phyloP scores from a whole-genome alignment of 352 stramenopile genomes.

The Phytopythium cucurbitacearum region DNA sequence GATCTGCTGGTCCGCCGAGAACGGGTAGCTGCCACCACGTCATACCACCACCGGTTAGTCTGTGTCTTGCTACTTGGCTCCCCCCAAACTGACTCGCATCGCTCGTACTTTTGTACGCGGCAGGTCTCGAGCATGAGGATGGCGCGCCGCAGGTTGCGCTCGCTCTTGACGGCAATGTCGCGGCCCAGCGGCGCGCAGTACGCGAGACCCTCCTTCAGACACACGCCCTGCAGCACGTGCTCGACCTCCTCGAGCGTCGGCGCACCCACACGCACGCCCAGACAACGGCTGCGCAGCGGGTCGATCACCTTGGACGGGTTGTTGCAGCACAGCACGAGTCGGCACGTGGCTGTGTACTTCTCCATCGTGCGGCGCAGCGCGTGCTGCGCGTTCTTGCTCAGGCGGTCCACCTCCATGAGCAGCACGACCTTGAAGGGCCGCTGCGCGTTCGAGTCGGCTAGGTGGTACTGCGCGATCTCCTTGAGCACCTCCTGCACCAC shows the following conservation, averaged over 20 bases:
- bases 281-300: conserved; percentile 95
- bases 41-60: background rate
- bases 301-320: conserved; percentile 97
- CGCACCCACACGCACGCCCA: conserved; percentile 92
- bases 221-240: conserved; percentile 87
- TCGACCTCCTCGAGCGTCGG: conserved; percentile 90
- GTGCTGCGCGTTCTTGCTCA: conserved; percentile 97
- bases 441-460: conserved; percentile 71
- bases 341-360: conserved; percentile 92
- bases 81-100: background rate
- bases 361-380: conserved; percentile 98
- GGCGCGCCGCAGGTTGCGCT: conserved; percentile 95
- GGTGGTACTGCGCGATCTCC: conserved; percentile 95
- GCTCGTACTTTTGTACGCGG: conserved; percentile 59
- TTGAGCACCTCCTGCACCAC: conserved; percentile 99
- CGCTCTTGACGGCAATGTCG: conserved; percentile 89
- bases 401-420: conserved; percentile 96
- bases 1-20: conserved; percentile 76
- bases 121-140: conserved; percentile 98
- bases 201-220: conserved; percentile 87
- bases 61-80: background rate
- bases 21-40: conserved; percentile 64
- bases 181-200: conserved; percentile 87
- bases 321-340: conserved; percentile 97
- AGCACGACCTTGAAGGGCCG: conserved; percentile 92